Base-by-base conservation (phyloP, 164 flowering plant genomes). In the Liquidambar formosana region DNA sequence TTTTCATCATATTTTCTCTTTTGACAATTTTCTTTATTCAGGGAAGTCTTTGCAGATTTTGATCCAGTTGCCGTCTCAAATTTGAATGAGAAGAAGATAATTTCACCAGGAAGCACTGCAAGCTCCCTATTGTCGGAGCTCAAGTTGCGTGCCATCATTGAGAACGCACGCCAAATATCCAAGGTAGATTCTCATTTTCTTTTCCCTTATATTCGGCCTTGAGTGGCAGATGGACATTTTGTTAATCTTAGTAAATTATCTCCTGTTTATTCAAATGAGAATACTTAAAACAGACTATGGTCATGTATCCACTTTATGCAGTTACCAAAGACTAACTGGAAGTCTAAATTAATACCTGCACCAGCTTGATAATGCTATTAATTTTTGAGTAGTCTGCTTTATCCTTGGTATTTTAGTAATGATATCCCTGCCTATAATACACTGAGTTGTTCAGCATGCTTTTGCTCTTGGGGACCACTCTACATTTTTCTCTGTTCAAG, bases 31-130 rank as follows among this genome's bases (percentile, higher is more conserved):
- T 73, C 54, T 25, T 51, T 44, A 28, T 63, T 62, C 81, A 83
- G 86, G 79, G 86, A 81, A 71, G 79, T 73, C 26, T 83, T 80
- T 70, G 70, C 64, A 4, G 79, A 81, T 49, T 83, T 83, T 71
- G 86, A 83, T 60, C 86, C 86, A 10, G 47, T 74, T 64, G 76
- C 71, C 12, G 82, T 83, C 41, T 72, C 84, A 63, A 79, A 81
- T 59, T 70, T 80, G 61, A 83, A 73, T 63, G 84, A 81, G 79
- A 83, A 80, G 73, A 78, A 77, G 77, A 25, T 81, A 26, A 47
- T 66, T n/a, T 76, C 76, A 19, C 79, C 80, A 1, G 82, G 79
- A 65, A 77, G 77, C 46, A 13, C 68, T 12, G 86, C 82, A 57
- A 78, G 72, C 65, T 76, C 84, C 46, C 56, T 83, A 16, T 71